Base-by-base conservation (phyloP, 164 flowering plant genomes). In the Buxus sempervirens region DNA sequence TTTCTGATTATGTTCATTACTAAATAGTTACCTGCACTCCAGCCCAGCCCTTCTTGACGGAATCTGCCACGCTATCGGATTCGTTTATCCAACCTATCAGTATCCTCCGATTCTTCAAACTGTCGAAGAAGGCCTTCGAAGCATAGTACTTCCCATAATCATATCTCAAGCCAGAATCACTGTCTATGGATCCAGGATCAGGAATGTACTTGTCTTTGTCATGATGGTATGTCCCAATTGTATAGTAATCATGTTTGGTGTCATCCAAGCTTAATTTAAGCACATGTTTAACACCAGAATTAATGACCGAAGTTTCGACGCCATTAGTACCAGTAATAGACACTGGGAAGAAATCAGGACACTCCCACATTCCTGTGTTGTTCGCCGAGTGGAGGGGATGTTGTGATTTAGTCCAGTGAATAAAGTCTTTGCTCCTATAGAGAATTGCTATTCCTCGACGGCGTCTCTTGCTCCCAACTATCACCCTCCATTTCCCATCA, bases 331-430 rank as follows among this genome's bases (percentile, higher is more conserved):
- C 54, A 4, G 57, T 54, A 21, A 23, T 57, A 0, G 68, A 60
- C 2, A 90, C 93, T 0, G 96, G 96, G 70, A 62, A 88, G 66
- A 90, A 86, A 71, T 90, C 93, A 0, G 91, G 90, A 67, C 93
- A 90, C 64, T 90, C 96, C 96, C 96, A 88, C 89, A 86, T 88
- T 57, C 91, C 91, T 1, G 81, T 82, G 8, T 25, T 58, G 0
- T 62, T 26, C 0, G 66, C 70, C 0, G 85, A 82, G 67, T 86
- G 82, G 0, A 88, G 66, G 0, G 88, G 86, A 23, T 81, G 67
- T 36, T 77, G 14, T 1, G 84, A 63, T 57, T 72, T 54, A 0
- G 16, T 71, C 93, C 91, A 90, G 5, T 72, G 36, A 14, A 78
- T 23, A 62, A 87, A 88, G 64, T 88, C 92, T 22, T 73, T 79